Percentiles rank a stretch among this genome's conserved stretches.
These are phyloP conservation scores for Triticum urartu DNA, from an alignment of 176 grass and related monocot species.

Conservation along the genomic window DNA sequence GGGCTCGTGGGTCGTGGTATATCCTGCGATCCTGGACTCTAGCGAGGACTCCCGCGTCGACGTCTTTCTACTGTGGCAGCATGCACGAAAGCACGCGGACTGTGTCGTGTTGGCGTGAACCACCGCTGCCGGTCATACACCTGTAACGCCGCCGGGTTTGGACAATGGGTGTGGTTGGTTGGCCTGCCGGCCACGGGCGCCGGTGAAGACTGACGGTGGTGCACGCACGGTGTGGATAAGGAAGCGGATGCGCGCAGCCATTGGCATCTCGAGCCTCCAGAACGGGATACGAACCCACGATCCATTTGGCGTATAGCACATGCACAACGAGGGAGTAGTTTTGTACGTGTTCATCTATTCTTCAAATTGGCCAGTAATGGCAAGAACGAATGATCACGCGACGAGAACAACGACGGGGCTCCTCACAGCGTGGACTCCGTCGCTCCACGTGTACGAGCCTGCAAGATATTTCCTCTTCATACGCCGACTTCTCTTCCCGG, in stretches of 20 bases:
- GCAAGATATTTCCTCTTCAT: conserved; percentile 19
- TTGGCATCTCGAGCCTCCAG: background rate
- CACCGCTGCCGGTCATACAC: conserved; percentile 12
- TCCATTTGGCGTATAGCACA: background rate
- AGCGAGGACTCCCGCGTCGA: background rate
- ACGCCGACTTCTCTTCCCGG: background rate
- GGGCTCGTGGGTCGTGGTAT: background rate
- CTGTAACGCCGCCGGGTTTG: conserved; percentile 5
- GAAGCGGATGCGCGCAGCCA: background rate
- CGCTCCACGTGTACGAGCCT: conserved; percentile 75
- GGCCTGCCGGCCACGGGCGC: conserved; percentile 5
- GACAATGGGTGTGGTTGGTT: conserved; percentile 3
- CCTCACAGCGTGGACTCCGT: conserved; percentile 60
- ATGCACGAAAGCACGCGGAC: background rate
- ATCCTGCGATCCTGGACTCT: conserved; percentile 10
- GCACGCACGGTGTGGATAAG: conserved; percentile 1
- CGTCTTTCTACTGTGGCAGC: background rate
- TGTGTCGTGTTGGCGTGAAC: conserved; percentile 16
- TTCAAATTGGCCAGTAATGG: background rate
- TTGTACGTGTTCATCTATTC: background rate
- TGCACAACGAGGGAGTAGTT: background rate
- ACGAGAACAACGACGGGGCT: conserved; percentile 58
- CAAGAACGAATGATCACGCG: conserved; percentile 15
- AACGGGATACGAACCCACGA: background rate
- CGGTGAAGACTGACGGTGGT: background rate